Percentiles rank a stretch among this genome's conserved stretches.
These are phyloP conservation scores for Ramaria rubella DNA, from an alignment of 768 basidiomycete genomes.

Conservation along the genomic window DNA sequence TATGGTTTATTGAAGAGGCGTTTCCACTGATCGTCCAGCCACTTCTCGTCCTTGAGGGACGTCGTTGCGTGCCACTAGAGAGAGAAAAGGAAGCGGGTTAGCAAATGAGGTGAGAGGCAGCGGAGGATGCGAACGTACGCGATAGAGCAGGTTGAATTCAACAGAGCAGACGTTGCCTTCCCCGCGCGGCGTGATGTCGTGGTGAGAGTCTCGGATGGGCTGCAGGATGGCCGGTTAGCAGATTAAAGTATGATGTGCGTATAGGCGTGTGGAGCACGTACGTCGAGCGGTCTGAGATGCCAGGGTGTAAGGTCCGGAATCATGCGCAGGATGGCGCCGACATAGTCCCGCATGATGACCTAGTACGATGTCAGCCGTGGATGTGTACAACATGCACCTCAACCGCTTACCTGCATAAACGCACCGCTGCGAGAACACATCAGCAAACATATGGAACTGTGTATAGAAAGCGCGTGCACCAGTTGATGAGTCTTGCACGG, in stretches of 20 bases:
- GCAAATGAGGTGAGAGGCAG: neutral
- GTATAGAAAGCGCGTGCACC: conserved; percentile 42
- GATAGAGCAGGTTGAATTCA: conserved; percentile 52
- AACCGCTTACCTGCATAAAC: conserved; percentile 15
- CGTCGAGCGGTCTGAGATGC: conserved; percentile 64
- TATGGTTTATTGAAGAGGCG: conserved; percentile 48
- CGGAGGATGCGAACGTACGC: neutral
- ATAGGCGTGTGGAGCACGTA: conserved; percentile 18
- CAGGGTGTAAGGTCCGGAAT: conserved; percentile 56
- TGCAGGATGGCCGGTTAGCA: no score
- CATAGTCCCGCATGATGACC: conserved; percentile 65
- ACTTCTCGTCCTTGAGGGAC: conserved; percentile 62
- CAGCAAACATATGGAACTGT: neutral
- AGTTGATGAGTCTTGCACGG: conserved; percentile 66
- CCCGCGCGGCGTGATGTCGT: conserved; percentile 54
- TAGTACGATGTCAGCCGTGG: conserved; percentile 20
- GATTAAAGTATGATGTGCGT: no score
- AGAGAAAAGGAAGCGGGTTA: neutral
- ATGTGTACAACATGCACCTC: neutral
- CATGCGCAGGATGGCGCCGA: conserved; percentile 66
- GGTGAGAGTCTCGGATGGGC: conserved; percentile 44
- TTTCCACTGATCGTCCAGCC: conserved; percentile 47
- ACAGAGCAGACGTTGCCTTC: conserved; percentile 70
- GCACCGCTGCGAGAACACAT: conserved; percentile 1
- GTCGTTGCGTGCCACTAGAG: conserved; percentile 72